Evolutionary conservation across 73 alveolate species (phyloP).

Genomic region (Paramecium primaurelia): DNA sequence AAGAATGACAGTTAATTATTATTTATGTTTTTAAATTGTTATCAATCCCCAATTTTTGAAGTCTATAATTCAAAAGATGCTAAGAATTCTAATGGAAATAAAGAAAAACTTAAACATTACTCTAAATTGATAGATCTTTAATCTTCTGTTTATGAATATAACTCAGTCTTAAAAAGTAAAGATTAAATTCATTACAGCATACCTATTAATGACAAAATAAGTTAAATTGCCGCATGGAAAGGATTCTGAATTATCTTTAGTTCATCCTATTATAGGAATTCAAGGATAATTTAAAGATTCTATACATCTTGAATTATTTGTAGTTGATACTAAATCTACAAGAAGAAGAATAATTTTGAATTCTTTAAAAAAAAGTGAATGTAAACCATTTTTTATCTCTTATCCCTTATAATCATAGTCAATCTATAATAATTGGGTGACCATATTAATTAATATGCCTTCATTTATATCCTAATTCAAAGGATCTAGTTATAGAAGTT

Average conservation of each 20-base stretch:
- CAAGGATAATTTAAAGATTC: neutral
- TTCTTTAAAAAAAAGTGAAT: neutral
- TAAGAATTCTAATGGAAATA: neutral
- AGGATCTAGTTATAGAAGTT: slow-evolving; percentile 14
- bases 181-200: neutral
- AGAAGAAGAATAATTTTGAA: neutral
- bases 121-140: neutral
- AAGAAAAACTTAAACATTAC: slow-evolving; percentile 10
- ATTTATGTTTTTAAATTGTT: slow-evolving; percentile 30
- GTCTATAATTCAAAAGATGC: neutral
- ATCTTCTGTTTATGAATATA: neutral
- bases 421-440: neutral
- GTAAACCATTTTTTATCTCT: neutral
- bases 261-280: slow-evolving; percentile 3
- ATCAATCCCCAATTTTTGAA: neutral
- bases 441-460: neutral
- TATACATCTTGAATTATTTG: neutral
- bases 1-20: neutral
- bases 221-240: neutral
- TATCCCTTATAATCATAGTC: neutral
- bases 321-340: neutral
- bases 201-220: neutral
- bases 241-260: neutral
- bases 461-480: neutral
- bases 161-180: neutral